These are phyloP conservation scores for Suaeda aralocaspica DNA, from an alignment of 148 eudicot species.

Conservation along the genomic window DNA sequence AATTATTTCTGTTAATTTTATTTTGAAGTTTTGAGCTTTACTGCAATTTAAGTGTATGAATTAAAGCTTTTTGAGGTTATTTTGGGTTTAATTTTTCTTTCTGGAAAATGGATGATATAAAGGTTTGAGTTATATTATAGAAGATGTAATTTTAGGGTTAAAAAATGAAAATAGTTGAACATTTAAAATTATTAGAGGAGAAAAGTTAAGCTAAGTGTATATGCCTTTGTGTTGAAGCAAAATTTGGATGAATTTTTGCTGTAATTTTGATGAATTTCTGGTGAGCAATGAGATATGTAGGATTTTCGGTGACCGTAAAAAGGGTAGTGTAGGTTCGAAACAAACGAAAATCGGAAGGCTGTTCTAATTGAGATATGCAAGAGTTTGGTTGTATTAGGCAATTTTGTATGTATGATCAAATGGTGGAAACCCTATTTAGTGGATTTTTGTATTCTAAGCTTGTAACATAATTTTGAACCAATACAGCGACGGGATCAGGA, in stretches of 20 bases:
- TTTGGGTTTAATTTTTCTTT: neutral
- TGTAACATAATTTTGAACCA: neutral
- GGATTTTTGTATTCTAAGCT: neutral
- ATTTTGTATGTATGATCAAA: neutral
- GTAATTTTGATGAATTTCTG: neutral
- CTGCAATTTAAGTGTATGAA: no score
- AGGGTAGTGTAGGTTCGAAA: neutral
- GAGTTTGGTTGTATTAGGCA: neutral
- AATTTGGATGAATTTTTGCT: neutral
- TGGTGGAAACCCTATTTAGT: neutral
- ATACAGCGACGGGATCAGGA: neutral
- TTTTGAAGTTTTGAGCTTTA: neutral
- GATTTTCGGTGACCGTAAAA: neutral
- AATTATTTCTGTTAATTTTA: neutral
- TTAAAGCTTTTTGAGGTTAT: neutral
- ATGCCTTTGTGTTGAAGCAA: neutral
- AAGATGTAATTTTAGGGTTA: neutral
- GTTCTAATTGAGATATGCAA: neutral
- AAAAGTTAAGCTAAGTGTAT: neutral
- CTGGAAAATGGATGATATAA: slow-evolving; percentile 2
- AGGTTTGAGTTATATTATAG: neutral
- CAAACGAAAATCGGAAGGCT: neutral
- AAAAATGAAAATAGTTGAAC: neutral
- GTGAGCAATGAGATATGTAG: neutral
- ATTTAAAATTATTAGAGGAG: neutral